Conservation (phyloP, 192 early-diverging fungal species). For the Coemansia pectinata region DNA sequence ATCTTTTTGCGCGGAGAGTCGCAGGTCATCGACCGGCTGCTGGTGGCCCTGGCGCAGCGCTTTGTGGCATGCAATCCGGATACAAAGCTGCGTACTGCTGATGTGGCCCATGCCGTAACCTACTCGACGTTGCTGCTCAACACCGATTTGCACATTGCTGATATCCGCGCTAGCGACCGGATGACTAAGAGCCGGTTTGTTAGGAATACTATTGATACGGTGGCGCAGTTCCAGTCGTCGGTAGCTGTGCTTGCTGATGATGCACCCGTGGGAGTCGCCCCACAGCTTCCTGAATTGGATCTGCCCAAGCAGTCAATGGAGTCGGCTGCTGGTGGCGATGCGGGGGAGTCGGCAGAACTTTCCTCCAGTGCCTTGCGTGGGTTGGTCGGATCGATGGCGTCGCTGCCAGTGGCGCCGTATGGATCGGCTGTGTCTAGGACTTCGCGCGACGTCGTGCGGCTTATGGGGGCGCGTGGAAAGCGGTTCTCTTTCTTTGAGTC, state of each 20-base stretch:
- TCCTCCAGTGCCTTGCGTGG: slow-evolving; percentile 32
- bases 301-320: slow-evolving; percentile 46
- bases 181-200: slow-evolving; percentile 78
- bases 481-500: slow-evolving; percentile 55
- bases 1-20: slow-evolving; percentile 88
- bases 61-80: slow-evolving; percentile 84
- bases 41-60: slow-evolving; percentile 78
- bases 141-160: slow-evolving; percentile 92
- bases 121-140: slow-evolving; percentile 88
- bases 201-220: slow-evolving; percentile 67
- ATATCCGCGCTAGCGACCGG: slow-evolving; percentile 60
- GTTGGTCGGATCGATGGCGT: slow-evolving; percentile 52
- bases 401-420: slow-evolving; percentile 31
- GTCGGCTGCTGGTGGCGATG: slow-evolving; percentile 9
- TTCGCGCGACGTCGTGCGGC: slow-evolving; percentile 51
- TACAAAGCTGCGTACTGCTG: slow-evolving; percentile 52
- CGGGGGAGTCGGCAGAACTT: neutral
- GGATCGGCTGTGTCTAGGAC: slow-evolving; percentile 36
- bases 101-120: slow-evolving; percentile 83
- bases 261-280: slow-evolving; percentile 13
- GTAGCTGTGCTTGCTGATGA: neutral
- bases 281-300: slow-evolving; percentile 55
- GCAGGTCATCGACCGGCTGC: slow-evolving; percentile 88
- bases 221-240: slow-evolving; percentile 47
- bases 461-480: slow-evolving; percentile 55